Conservation (phyloP, 805 yeast genomes). For the Candida nanaspora region DNA sequence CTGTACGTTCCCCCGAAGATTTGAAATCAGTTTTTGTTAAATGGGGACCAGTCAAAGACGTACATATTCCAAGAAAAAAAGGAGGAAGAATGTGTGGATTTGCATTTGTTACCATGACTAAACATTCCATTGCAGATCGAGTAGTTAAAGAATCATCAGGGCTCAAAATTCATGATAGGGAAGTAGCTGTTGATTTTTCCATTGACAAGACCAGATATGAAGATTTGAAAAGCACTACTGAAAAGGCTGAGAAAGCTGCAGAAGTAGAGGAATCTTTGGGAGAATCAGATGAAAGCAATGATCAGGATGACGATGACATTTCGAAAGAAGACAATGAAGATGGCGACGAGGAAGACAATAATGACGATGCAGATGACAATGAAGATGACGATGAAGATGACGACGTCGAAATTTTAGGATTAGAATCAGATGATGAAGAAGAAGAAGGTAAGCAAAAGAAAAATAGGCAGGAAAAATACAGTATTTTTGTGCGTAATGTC, state of each 20-base stretch:
- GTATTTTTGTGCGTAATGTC: conserved; percentile 84
- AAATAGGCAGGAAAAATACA: conserved; percentile 61
- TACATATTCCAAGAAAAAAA: conserved; percentile 77
- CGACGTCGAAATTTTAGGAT: conserved; percentile 23
- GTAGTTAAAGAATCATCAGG: conserved; percentile 75
- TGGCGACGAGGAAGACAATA: conserved; percentile 19
- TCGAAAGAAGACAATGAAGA: conserved; percentile 21
- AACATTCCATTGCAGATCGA: conserved; percentile 63
- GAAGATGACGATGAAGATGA: conserved; percentile 10
- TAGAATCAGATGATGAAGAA: conserved; percentile 29
- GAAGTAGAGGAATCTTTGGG: conserved; percentile 35
- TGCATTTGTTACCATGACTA: conserved; percentile 89
- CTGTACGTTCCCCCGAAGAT: conserved; percentile 70
- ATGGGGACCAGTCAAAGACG: conserved; percentile 84
- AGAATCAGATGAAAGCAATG: conserved; percentile 28
- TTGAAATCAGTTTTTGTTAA: conserved; percentile 63
- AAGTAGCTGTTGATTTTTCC: conserved; percentile 92
- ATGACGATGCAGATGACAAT: conserved; percentile 24
- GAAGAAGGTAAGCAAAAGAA: conserved; percentile 28
- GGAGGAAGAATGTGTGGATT: conserved; percentile 92
- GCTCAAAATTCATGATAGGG: conserved; percentile 79
- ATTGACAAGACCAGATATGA: conserved; percentile 84
- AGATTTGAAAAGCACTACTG: conserved; percentile 38
- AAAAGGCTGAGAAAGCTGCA: conserved; percentile 31
- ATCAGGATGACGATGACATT: conserved; percentile 22